Conservation (phyloP, 2,329 filamentous ascomycete species). For the Pestalotiopsis sp. region DNA sequence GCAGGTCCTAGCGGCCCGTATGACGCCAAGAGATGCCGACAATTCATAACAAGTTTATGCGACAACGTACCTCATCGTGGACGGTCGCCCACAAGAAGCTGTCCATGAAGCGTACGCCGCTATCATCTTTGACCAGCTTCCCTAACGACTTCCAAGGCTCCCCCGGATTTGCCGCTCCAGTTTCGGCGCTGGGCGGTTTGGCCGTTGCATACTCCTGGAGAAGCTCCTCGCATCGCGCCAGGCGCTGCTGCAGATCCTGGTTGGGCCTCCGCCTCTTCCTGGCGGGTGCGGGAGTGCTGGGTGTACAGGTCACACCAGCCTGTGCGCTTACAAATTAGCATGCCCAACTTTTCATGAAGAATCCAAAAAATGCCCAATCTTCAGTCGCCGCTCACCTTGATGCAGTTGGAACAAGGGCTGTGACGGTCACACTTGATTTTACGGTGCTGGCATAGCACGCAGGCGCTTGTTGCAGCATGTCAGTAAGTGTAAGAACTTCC, state of each 20-base stretch:
- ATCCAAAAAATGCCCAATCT: not conserved
- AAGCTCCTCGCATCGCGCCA: conserved; percentile 61
- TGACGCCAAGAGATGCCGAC: not conserved
- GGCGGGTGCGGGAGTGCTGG: conserved; percentile 61
- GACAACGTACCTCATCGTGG: conserved; percentile 54
- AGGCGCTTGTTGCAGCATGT: conserved; percentile 34
- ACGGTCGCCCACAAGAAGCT: conserved; percentile 56
- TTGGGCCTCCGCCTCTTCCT: conserved; percentile 62
- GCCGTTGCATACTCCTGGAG: conserved; percentile 58
- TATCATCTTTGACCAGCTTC: conserved; percentile 59
- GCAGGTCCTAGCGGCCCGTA: not conserved
- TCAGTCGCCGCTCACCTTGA: conserved; percentile 48
- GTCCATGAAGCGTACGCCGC: conserved; percentile 57
- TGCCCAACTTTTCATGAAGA: not conserved
- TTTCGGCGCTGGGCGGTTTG: conserved; percentile 24
- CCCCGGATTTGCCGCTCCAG: conserved; percentile 27
- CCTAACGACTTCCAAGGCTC: conserved; percentile 49
- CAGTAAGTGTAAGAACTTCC: not conserved
- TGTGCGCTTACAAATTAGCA: conserved; percentile 26
- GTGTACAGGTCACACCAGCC: conserved; percentile 62
- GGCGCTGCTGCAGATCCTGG: conserved; percentile 62
- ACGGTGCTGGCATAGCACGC: conserved; percentile 61
- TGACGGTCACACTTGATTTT: conserved; percentile 66
- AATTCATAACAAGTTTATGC: not conserved
- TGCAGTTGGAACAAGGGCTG: conserved; percentile 61